A percentile compares a stretch with the other conserved stretches of the same genome.
Evolutionary conservation across 768 basidiomycete species (phyloP).

Genomic region (Suillus paluster): DNA sequence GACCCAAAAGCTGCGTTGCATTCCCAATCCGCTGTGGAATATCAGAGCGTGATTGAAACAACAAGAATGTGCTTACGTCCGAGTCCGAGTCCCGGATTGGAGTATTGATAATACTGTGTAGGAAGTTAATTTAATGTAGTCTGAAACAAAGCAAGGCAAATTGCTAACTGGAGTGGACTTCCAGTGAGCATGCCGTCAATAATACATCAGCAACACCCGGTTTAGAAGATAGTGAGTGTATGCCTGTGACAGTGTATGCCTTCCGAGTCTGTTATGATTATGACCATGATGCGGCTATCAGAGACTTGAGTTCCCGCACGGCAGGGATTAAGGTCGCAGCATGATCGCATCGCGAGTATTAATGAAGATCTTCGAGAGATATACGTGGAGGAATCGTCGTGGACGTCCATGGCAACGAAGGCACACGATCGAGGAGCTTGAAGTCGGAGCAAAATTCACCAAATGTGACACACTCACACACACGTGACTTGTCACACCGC

Average conservation of each 20-base stretch:
- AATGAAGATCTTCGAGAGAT: no score
- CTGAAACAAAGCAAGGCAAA: neutral
- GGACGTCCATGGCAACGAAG: neutral
- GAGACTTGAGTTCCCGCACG: neutral
- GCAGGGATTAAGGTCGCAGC: neutral
- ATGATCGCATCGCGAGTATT: neutral
- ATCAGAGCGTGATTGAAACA: neutral
- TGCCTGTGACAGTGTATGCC: no score
- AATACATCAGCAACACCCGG: neutral
- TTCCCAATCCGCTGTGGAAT: neutral
- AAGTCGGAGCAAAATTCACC: neutral
- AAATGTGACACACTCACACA: slow-evolving; percentile 10
- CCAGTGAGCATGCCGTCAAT: neutral
- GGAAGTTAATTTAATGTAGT: neutral
- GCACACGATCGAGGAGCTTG: neutral
- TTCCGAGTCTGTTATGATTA: no score
- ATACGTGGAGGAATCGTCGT: no score
- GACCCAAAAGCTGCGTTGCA: neutral
- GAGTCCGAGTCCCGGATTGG: neutral
- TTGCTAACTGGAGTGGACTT: neutral
- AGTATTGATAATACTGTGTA: neutral
- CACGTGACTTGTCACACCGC: slow-evolving; percentile 37
- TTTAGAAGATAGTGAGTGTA: neutral
- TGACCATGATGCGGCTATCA: neutral
- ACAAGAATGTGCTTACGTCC: neutral